These are phyloP conservation scores for Cocos nucifera DNA, from an alignment of 176 grass and related monocot genomes.

Conservation along the genomic window DNA sequence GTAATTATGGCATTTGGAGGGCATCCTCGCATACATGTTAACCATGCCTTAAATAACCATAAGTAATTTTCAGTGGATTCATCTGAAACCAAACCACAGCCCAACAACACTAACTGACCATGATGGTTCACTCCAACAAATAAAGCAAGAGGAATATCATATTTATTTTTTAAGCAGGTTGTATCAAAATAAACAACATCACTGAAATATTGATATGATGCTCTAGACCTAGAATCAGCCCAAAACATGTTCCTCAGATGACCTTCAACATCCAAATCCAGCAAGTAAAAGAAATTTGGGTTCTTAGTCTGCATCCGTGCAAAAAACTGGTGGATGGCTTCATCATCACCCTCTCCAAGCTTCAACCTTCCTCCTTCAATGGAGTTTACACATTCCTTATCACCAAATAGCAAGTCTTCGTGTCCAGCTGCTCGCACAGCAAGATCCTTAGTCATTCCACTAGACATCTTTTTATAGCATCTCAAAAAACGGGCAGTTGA, in stretches of 20 bases:
- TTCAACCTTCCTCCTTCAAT: slow-evolving; percentile 56
- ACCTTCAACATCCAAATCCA: slow-evolving; percentile 65
- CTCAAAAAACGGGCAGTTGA: slow-evolving; percentile 39
- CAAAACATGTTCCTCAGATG: slow-evolving; percentile 64
- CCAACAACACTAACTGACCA: slow-evolving; percentile 57
- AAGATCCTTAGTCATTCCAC: slow-evolving; percentile 58
- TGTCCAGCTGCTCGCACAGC: slow-evolving; percentile 46
- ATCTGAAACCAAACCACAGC: slow-evolving; percentile 69
- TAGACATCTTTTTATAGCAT: slow-evolving; percentile 62
- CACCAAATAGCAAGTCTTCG: slow-evolving; percentile 21
- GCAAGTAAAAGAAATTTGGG: slow-evolving; percentile 64
- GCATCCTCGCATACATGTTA: slow-evolving; percentile 49
- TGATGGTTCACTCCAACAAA: slow-evolving; percentile 65
- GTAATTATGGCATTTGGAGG: slow-evolving; percentile 50
- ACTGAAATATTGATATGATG: slow-evolving; percentile 44
- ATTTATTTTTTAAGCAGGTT: slow-evolving; percentile 53
- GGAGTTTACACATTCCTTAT: slow-evolving; percentile 27
- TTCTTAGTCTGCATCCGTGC: slow-evolving; percentile 49
- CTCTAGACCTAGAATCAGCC: slow-evolving; percentile 66
- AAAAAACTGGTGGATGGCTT: slow-evolving; percentile 44
- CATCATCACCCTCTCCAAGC: slow-evolving; percentile 39
- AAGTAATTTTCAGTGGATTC: slow-evolving; percentile 64
- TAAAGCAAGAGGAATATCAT: slow-evolving; percentile 38
- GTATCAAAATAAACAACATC: slow-evolving; percentile 59
- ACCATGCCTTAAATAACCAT: slow-evolving; percentile 63